A percentile compares a stretch with the other conserved stretches of the same genome.
Conservation (phyloP, 805 yeast genomes). For the Scheffersomyces spartinae region DNA sequence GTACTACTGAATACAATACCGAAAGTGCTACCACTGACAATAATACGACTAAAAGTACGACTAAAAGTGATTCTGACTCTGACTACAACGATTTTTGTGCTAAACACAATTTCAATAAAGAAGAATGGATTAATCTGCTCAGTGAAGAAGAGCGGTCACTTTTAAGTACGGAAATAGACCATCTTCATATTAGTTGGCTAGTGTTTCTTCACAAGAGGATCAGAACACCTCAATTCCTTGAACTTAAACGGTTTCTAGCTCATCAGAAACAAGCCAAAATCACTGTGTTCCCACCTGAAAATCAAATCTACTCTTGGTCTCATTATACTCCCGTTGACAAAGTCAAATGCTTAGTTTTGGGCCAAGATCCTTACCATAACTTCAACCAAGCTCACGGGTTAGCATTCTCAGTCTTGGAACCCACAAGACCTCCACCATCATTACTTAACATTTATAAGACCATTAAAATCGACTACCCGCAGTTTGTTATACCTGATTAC, state of each 20-base stretch:
- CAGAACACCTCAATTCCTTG: constrained; percentile 73
- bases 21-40: too few relatives aligned
- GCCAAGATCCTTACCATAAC: constrained; percentile 97
- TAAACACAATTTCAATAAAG: constrained; percentile 48
- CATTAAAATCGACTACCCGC: constrained; percentile 51
- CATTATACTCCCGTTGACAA: constrained; percentile 64
- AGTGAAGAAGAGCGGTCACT: too few relatives aligned
- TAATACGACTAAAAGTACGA: too few relatives aligned
- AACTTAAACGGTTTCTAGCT: constrained; percentile 52
- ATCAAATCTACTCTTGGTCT: constrained; percentile 86
- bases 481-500: constrained; percentile 46
- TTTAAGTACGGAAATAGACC: constrained; percentile 57
- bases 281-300: constrained; percentile 66
- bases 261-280: constrained; percentile 32
- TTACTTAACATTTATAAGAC: constrained; percentile 79
- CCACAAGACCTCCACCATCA: constrained; percentile 75
- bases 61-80: too few relatives aligned
- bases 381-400: constrained; percentile 90
- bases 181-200: constrained; percentile 75
- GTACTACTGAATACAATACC: too few relatives aligned
- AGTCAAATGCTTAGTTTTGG: constrained; percentile 72
- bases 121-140: constrained; percentile 38
- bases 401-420: constrained; percentile 83
- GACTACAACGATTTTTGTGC: too few relatives aligned
- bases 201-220: constrained; percentile 55